Percentiles rank a stretch among this genome's conserved stretches.
Conservation (phyloP, 129 eudicot species). For the Tanacetum coccineum region DNA sequence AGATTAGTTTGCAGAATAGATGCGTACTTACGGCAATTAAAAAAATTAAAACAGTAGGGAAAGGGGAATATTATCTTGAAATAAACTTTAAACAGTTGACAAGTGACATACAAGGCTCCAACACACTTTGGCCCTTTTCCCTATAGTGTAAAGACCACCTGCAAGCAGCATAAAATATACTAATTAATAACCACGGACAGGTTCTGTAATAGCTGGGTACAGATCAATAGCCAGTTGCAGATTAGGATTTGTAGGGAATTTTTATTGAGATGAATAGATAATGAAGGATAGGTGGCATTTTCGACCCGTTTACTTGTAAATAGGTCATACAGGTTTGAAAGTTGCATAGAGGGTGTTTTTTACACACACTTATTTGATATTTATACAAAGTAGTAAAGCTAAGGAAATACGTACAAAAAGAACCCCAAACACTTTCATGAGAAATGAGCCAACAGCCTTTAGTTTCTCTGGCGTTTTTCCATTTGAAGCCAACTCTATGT, state of each 20-base stretch:
- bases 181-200: neutral
- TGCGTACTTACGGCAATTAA: neutral
- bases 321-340: neutral
- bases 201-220: slow-evolving; percentile 6
- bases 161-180: slow-evolving; percentile 14
- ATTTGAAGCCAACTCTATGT: slow-evolving; percentile 76
- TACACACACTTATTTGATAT: too few species aligned
- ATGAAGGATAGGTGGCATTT: neutral
- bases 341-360: neutral
- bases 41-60: neutral
- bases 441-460: slow-evolving; percentile 96
- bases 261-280: neutral
- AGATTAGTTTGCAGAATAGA: too few species aligned
- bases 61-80: slow-evolving; percentile 52
- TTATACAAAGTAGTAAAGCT: slow-evolving; percentile 1
- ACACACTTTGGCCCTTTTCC: slow-evolving; percentile 98
- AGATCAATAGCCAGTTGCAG: slow-evolving; percentile 7
- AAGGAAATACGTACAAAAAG: slow-evolving; percentile 62
- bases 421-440: slow-evolving; percentile 97
- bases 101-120: slow-evolving; percentile 92
- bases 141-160: slow-evolving; percentile 25
- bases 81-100: slow-evolving; percentile 92
- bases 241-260: neutral
- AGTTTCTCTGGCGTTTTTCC: slow-evolving; percentile 91
- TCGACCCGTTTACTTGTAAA: neutral